These are phyloP conservation scores for Hibiscus syriacus DNA, from an alignment of 345 rosid species.

Conservation along the genomic window DNA sequence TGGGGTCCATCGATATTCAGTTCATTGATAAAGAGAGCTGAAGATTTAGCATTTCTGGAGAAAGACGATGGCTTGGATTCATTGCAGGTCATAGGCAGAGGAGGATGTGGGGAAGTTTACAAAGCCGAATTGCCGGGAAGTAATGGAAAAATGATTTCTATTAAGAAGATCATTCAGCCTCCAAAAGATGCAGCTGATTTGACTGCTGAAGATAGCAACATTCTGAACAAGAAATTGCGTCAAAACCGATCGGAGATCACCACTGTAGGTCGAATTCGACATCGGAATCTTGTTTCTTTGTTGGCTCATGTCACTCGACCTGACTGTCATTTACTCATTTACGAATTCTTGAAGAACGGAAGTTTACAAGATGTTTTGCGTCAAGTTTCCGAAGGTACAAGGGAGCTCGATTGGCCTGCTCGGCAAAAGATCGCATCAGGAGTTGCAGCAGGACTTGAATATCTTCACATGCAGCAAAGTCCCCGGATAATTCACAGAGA, in stretches of 20 bases:
- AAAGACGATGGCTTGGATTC: constrained; percentile 51
- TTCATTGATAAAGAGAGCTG: constrained; percentile 68
- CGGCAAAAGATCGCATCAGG: constrained; percentile 74
- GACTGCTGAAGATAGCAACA: constrained; percentile 58
- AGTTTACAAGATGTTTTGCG: constrained; percentile 58
- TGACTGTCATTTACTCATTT: constrained; percentile 71
- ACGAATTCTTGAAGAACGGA: constrained; percentile 92
- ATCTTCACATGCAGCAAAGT: constrained; percentile 60
- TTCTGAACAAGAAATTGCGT: constrained; percentile 61
- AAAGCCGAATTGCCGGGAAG: constrained; percentile 68
- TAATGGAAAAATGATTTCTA: constrained; percentile 59
- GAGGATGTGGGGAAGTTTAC: constrained; percentile 90
- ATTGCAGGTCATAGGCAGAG: constrained; percentile 58
- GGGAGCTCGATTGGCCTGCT: constrained; percentile 58
- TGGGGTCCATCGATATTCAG: constrained; percentile 64
- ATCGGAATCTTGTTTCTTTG: constrained; percentile 67
- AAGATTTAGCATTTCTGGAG: constrained; percentile 74
- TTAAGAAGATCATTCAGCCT: constrained; percentile 73
- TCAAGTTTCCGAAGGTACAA: constrained; percentile 34
- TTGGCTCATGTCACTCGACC: constrained; percentile 70
- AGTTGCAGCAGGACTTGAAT: constrained; percentile 79
- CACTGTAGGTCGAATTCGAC: constrained; percentile 79
- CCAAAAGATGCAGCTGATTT: constrained; percentile 59
- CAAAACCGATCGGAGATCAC: constrained; percentile 73
- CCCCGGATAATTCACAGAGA: constrained; percentile 79